phyloP scores from a whole-genome alignment of 805 yeast species.

The Suhomyces sp. region DNA sequence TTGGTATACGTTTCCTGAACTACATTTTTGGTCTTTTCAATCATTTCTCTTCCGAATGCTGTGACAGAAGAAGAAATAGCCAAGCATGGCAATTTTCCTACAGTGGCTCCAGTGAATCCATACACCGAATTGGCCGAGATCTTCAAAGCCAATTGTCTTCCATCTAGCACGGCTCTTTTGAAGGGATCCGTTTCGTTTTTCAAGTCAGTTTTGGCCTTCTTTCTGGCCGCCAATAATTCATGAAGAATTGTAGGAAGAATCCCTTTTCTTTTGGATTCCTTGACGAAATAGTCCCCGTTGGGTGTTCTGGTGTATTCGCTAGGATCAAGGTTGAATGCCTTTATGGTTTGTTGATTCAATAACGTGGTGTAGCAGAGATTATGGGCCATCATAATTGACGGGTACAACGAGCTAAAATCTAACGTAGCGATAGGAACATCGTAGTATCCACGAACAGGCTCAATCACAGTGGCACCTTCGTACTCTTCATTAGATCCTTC shows the following conservation, averaged over 20 bases:
- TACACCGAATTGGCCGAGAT: constrained; percentile 97
- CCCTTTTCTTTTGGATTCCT: constrained; percentile 67
- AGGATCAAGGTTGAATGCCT: constrained; percentile 58
- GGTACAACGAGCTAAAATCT: constrained; percentile 96
- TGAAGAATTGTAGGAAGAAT: constrained; percentile 87
- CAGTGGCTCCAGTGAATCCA: constrained; percentile 98
- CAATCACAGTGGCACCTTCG: constrained; percentile 99
- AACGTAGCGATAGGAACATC: constrained; percentile 96
- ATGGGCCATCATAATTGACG: constrained; percentile 99
- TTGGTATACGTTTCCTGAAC: constrained; percentile 78
- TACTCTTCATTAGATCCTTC: constrained; percentile 87
- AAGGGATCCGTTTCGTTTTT: constrained; percentile 94
- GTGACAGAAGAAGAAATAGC: constrained; percentile 96
- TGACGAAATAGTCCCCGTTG: constrained; percentile 88
- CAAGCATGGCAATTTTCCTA: constrained; percentile 94
- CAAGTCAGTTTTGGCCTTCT: constrained; percentile 85
- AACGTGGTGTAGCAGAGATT: constrained; percentile 93
- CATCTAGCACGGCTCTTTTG: constrained; percentile 88
- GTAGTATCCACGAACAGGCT: constrained; percentile 92
- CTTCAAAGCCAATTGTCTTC: constrained; percentile 94
- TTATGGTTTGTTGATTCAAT: constrained; percentile 64
- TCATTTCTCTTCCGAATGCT: constrained; percentile 95
- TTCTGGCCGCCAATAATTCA: constrained; percentile 88
- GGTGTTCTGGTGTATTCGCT: constrained; percentile 87
- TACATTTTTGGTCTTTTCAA: constrained; percentile 81